Base-by-base conservation (phyloP, 2,329 filamentous ascomycete genomes). In the Ophiosphaerella herpotricha region DNA sequence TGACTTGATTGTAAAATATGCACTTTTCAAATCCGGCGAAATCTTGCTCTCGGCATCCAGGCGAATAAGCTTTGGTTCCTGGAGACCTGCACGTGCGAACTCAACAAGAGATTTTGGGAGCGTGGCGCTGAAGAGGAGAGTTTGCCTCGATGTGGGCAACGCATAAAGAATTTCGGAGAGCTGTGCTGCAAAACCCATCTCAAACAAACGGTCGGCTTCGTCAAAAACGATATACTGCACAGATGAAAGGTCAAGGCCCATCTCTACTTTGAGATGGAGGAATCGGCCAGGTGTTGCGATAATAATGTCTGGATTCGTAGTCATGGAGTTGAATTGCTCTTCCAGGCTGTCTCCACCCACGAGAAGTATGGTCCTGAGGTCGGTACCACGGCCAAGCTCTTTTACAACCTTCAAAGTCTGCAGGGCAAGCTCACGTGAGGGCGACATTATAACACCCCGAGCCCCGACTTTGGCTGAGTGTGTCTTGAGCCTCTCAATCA, bases 241-340 rank as follows among this genome's bases (percentile, higher is more conserved):
- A 4, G 91, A 96, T 0, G 88, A 91, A n/a, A 99, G 77, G 66
- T 97, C 90, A 44, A 99, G 75, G 8, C 82, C 81, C 95, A 99
- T 99, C 71, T 99, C 94, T 16, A 97, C 93, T 75, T 97, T 95
- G 57, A 99, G 76, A 80, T 99, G 94, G 60, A 99, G 78, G 64
- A 99, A 99, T 63, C 94, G 90, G 72, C 95, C 94, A 0, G 94
- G 94, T 0, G 95, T 97, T 9, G 94, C 94, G 67, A 99, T 97
- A 63, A 99, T 85, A 60, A 99, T 96, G 71, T 99, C 95, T 0
- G 95, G 94, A 71, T 99, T 99, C 31, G 87, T 85, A 1, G 92
- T 87, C 90, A 97, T 96, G 71, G 88, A 87, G 48, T 86, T 84
- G 72, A 97, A 97, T 72, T 97, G 94, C 61, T 97, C 93, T 72